phyloP scores from a whole-genome alignment of 106 monocot species.

The Phalaenopsis aphrodite region DNA sequence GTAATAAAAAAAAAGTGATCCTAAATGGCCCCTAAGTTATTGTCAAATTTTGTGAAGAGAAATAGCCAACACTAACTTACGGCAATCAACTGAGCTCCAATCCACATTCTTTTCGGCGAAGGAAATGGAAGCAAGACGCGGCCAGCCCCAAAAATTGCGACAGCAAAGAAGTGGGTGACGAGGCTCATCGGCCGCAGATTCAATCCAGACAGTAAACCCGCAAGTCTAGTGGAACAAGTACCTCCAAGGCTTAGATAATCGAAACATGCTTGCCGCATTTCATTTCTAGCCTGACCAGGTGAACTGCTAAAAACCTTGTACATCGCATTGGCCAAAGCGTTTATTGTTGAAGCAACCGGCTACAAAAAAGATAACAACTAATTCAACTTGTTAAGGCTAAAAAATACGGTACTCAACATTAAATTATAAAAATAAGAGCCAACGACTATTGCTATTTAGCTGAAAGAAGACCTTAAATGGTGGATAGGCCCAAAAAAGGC shows the following conservation, averaged over 20 bases:
- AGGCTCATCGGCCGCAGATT: slow-evolving; percentile 73
- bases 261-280: slow-evolving; percentile 88
- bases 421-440: too few species aligned
- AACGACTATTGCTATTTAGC: too few species aligned
- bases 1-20: too few species aligned
- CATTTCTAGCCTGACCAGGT: slow-evolving; percentile 62
- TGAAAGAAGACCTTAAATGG: too few species aligned
- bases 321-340: slow-evolving; percentile 81
- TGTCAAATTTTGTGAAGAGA: background rate
- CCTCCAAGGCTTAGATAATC: slow-evolving; percentile 93
- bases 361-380: slow-evolving; percentile 22
- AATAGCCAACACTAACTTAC: slow-evolving; percentile 30
- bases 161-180: slow-evolving; percentile 89
- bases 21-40: background rate
- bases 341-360: slow-evolving; percentile 96
- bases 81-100: slow-evolving; percentile 56
- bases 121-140: slow-evolving; percentile 77
- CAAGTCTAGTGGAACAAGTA: slow-evolving; percentile 59
- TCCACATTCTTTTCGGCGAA: slow-evolving; percentile 68
- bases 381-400: background rate
- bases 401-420: background rate
- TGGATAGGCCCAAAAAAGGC: background rate
- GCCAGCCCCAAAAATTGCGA: slow-evolving; percentile 85
- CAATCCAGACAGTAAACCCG: slow-evolving; percentile 70
- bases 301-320: slow-evolving; percentile 84